Evolutionary conservation across 179 eudicot genomes (phyloP).

Genomic region (Beta corolliflora): DNA sequence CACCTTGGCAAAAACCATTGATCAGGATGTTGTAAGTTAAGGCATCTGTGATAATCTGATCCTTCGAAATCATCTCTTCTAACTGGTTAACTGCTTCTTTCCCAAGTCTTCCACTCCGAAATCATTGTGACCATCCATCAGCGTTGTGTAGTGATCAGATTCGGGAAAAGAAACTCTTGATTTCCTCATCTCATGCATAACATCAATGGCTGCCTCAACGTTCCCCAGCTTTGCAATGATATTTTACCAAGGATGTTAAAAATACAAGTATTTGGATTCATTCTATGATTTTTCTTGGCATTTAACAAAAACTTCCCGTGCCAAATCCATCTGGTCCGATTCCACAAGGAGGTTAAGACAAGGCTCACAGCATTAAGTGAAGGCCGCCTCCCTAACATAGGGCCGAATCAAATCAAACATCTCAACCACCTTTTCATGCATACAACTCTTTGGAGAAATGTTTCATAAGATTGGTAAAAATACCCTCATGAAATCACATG

Average conservation of each 20-base stretch:
- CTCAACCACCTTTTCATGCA: constrained; percentile 68
- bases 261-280: constrained; percentile 83
- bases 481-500: constrained; percentile 80
- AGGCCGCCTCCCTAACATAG: constrained; percentile 74
- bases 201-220: constrained; percentile 69
- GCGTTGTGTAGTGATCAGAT: constrained; percentile 80
- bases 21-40: constrained; percentile 81
- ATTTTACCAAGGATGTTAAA: constrained; percentile 85
- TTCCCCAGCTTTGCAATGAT: constrained; percentile 81
- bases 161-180: constrained; percentile 61
- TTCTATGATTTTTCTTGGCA: constrained; percentile 46
- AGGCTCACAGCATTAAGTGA: constrained; percentile 78
- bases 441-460: constrained; percentile 64
- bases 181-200: constrained; percentile 83
- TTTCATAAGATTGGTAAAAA: constrained; percentile 80
- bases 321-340: constrained; percentile 62
- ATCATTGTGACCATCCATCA: constrained; percentile 76
- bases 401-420: constrained; percentile 66
- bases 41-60: constrained; percentile 76
- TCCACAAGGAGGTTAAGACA: constrained; percentile 88
- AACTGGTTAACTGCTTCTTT: constrained; percentile 71
- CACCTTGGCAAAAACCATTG: constrained; percentile 71
- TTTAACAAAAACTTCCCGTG: constrained; percentile 52
- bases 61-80: constrained; percentile 80
- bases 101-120: constrained; percentile 55